These are phyloP conservation scores for Neoboletus subvelutipes DNA, from an alignment of 768 basidiomycete genomes.

Conservation along the genomic window DNA sequence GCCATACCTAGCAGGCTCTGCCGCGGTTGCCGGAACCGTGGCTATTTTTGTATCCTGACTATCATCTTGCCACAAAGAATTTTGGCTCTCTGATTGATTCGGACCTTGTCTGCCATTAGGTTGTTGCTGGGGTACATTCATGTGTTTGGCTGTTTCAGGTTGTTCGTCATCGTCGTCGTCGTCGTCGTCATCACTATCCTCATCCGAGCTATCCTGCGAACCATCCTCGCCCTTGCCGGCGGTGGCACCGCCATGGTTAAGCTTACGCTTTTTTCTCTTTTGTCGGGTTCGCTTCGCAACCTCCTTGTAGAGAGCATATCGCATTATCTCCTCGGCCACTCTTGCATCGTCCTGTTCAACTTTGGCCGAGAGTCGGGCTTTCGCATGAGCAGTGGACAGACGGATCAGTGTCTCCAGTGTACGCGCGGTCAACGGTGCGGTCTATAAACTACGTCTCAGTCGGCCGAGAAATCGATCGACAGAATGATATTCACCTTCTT, in stretches of 20 bases:
- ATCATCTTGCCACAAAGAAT: constrained; percentile 66
- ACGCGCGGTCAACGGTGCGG: constrained; percentile 95
- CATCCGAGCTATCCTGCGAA: constrained; percentile 34
- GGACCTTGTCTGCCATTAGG: constrained; percentile 23
- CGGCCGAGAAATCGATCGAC: neutral
- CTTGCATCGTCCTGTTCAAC: constrained; percentile 84
- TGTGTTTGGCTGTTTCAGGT: constrained; percentile 41
- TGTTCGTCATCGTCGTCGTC: constrained; percentile 46
- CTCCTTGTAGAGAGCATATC: constrained; percentile 97
- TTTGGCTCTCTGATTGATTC: constrained; percentile 39
- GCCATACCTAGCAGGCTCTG: constrained; percentile 40
- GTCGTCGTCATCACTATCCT: constrained; percentile 41
- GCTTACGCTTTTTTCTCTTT: constrained; percentile 81
- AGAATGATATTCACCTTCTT: constrained; percentile 59
- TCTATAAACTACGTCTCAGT: constrained; percentile 49
- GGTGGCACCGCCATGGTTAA: constrained; percentile 64
- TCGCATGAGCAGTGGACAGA: constrained; percentile 96
- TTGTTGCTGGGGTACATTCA: constrained; percentile 45
- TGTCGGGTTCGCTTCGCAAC: constrained; percentile 73
- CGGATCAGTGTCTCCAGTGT: constrained; percentile 98
- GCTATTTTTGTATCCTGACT: constrained; percentile 67
- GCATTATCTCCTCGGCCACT: constrained; percentile 92
- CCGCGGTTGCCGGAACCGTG: constrained; percentile 40
- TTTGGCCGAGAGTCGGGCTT: constrained; percentile 83
- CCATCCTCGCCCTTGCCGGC: constrained; percentile 55